phyloP scores from a whole-genome alignment of 805 yeast species.

The Candida qinlingensis region DNA sequence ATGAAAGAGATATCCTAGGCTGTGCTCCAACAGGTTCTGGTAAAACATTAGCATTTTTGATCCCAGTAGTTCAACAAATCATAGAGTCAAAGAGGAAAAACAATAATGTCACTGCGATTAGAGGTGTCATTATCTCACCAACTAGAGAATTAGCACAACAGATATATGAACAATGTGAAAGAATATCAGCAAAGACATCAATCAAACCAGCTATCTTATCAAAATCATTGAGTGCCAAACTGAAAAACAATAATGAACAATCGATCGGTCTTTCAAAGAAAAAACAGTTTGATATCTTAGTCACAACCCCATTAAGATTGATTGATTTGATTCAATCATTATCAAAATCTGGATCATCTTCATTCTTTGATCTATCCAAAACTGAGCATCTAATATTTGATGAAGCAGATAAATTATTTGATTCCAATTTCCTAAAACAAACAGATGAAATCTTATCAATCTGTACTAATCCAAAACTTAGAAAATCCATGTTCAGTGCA shows the following conservation, averaged over 20 bases:
- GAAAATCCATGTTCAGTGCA: constrained; percentile 84
- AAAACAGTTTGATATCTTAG: constrained; percentile 69
- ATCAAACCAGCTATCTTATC: constrained; percentile 62
- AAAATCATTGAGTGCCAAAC: constrained; percentile 64
- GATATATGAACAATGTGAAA: constrained; percentile 63
- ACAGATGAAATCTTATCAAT: constrained; percentile 74
- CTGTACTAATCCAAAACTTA: constrained; percentile 36
- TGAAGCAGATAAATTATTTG: constrained; percentile 94
- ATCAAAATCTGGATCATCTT: constrained; percentile 30
- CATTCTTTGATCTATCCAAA: constrained; percentile 44
- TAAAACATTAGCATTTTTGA: constrained; percentile 84
- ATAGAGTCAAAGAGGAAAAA: constrained; percentile 16
- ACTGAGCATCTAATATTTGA: constrained; percentile 83
- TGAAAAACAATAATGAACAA: constrained; percentile 42
- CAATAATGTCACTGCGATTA: constrained; percentile 38
- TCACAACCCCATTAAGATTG: constrained; percentile 84
- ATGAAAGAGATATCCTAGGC: constrained; percentile 73
- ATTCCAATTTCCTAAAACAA: constrained; percentile 81
- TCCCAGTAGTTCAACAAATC: constrained; percentile 69
- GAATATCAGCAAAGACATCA: constrained; percentile 39
- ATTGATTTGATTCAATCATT: constrained; percentile 63
- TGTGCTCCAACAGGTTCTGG: constrained; percentile 99
- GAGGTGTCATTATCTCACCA: constrained; percentile 84
- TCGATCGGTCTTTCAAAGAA: constrained; percentile 38
- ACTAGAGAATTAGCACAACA: constrained; percentile 92